Evolutionary conservation across 192 early-diverging fungal species (phyloP), one percentile per base, ranked within the genome.

Genomic region (Rhizophlyctis rosea): DNA sequence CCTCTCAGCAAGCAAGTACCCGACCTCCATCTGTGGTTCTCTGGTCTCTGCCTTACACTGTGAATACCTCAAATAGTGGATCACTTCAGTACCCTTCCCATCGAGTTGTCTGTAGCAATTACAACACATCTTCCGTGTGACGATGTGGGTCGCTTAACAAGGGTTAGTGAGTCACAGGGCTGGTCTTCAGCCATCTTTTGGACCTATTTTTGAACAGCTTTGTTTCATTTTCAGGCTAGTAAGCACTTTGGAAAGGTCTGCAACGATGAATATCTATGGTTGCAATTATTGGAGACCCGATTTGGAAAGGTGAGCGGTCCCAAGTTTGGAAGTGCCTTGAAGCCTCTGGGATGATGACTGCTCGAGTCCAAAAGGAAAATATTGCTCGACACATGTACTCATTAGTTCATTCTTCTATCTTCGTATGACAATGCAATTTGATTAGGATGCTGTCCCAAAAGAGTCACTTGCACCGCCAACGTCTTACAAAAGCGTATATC

Each of bases 201-300:
- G 21, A 25, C 13, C 30, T 16, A 51, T 61, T 27, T 21, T 11
- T 13, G 21, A 23, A 16, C n/a, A 1, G n/a, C 16, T 50, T 29
- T 25, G 14, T 27, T 29, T 36, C 14, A 21, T 13, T 30, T 13
- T 4, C n/a, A 63, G 29, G 39, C 65, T 25, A 34, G 31, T 39
- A 56, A 35, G 1, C 57, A 67, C 34, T 58, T 67, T 36, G 35
- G 32, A 21, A 51, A 49, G 9, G 57, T 60, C 21, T 51, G 48
- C 47, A 27, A 57, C 16, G 65, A 67, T 23, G 57, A 67, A 1
- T 59, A 60, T 18, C 2, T 67, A 3, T 67, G 65, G 65, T 16
- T 50, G 27, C 21, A 50, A 5, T 21, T 67, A 49, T 23, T 51
- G 33, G 3, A 16, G 16, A 49, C 57, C 21, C 65, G 65, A 3